Conservation (phyloP, 2,329 filamentous ascomycete genomes). For the Aspergillus bombycis region DNA sequence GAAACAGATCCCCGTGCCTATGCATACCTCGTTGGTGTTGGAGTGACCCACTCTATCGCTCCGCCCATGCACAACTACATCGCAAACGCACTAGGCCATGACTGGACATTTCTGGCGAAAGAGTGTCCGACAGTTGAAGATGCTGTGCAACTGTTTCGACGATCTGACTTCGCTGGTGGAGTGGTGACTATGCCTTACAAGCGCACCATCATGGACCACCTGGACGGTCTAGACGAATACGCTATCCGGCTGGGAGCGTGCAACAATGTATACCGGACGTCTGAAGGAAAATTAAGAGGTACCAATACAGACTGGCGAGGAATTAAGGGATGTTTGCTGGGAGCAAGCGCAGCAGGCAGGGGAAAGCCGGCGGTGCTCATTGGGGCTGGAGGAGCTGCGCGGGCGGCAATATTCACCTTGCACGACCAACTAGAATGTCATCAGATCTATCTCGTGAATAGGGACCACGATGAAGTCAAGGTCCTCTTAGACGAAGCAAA, state of each 20-base stretch:
- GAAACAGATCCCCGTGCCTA: background rate
- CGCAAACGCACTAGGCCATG: background rate
- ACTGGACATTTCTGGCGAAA: background rate
- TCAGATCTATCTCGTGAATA: background rate
- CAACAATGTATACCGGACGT: background rate
- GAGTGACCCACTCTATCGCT: background rate
- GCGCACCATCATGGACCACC: conserved; percentile 32
- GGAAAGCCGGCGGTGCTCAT: background rate
- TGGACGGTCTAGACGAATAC: conserved; percentile 41
- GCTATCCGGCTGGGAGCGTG: conserved; percentile 13
- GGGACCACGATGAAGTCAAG: background rate
- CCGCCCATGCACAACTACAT: background rate
- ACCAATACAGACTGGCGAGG: background rate
- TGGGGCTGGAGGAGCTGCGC: background rate
- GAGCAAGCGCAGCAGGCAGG: background rate
- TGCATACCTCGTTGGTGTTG: background rate
- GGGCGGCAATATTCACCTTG: background rate
- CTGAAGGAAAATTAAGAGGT: background rate
- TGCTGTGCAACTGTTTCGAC: background rate
- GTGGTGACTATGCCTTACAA: conserved; percentile 52
- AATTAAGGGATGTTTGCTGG: background rate
- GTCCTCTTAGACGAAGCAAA: background rate
- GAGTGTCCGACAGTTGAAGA: background rate
- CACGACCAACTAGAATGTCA: background rate
- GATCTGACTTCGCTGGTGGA: conserved; percentile 21